Evolutionary conservation across 345 rosid genomes (phyloP).

Genomic region (Melastoma malabathricum): DNA sequence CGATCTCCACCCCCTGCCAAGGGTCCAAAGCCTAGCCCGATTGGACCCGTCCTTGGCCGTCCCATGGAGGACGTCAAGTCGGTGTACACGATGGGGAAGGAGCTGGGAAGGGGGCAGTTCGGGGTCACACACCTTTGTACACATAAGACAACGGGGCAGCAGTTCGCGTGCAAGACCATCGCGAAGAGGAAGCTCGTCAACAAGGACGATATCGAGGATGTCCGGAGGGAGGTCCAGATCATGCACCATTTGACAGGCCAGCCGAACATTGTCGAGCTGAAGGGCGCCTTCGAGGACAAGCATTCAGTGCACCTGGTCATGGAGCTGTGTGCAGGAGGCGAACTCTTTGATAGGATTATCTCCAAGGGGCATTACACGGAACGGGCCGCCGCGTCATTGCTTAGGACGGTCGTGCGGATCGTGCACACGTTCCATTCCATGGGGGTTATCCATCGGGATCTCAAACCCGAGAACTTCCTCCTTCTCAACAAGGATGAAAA

Average conservation of each 20-base stretch:
- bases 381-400: conserved; percentile 45
- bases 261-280: conserved; percentile 54
- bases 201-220: conserved; percentile 57
- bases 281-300: conserved; percentile 62
- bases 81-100: conserved; percentile 40
- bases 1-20: conserved; percentile 5
- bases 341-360: conserved; percentile 54
- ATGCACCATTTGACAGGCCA: conserved; percentile 66
- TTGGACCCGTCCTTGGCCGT: conserved; percentile 35
- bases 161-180: conserved; percentile 57
- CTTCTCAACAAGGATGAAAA: conserved; percentile 49
- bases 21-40: conserved; percentile 12
- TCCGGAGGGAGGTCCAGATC: conserved; percentile 54
- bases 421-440: conserved; percentile 53
- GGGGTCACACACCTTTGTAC: conserved; percentile 56
- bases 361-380: conserved; percentile 62
- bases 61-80: conserved; percentile 58
- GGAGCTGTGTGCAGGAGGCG: conserved; percentile 76
- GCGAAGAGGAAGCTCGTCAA: conserved; percentile 51
- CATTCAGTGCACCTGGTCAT: conserved; percentile 61
- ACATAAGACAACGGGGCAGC: conserved; percentile 34
- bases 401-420: conserved; percentile 49
- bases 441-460: conserved; percentile 68
- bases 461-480: conserved; percentile 65
- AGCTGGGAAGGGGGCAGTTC: conserved; percentile 58